Evolutionary conservation across 148 eudicot species (phyloP), one percentile per base, ranked within the genome.

Genomic region (Cornus suecica): DNA sequence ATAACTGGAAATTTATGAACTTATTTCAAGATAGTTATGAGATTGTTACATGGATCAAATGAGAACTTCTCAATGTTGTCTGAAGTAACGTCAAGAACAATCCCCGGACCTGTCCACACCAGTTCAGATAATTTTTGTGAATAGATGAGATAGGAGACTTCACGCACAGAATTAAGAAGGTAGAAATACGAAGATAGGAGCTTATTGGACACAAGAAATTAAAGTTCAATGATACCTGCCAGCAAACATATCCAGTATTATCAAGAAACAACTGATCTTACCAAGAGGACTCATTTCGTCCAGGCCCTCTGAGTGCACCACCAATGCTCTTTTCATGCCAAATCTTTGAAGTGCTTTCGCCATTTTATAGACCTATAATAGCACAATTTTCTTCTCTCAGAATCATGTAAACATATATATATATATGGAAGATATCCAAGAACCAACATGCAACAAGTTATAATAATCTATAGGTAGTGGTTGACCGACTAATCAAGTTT

Each of bases 281-380:
- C 97, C 99, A 72, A 94, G 82, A 71, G 99, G 97, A 77, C 97
- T 94, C 89, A 94, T 94, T 80, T 94, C 99, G 74, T 92, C 99
- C 13, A 94, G 79, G 63, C 99, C 99, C 51, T 94, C 96, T 13
- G 97, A 90, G 85, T 92, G 99, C 80, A 94, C 99, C 27, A 92
- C 94, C 84, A 92, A 78, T 70, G 96, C 97, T 82, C 99, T 89
- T 84, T 88, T 90, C 99, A 94, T 94, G 88, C 99, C 99, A 82
- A 94, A 94, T 31, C 85, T 62, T 83, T 94, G 99, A 78, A 94
- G 94, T 61, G 98, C 97, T 63, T 89, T 86, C 8, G 99, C 97
- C 97, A 94, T 94, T 83, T 89, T 92, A 41, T 82, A 74, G 48
- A 94, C 98, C 98, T 94, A 72, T 18, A 73, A 60, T 15, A 80